Percentiles rank a stretch among this genome's conserved stretches.
Conservation (phyloP, 2,329 filamentous ascomycete species). For the Neopestalotiopsis rosae region DNA sequence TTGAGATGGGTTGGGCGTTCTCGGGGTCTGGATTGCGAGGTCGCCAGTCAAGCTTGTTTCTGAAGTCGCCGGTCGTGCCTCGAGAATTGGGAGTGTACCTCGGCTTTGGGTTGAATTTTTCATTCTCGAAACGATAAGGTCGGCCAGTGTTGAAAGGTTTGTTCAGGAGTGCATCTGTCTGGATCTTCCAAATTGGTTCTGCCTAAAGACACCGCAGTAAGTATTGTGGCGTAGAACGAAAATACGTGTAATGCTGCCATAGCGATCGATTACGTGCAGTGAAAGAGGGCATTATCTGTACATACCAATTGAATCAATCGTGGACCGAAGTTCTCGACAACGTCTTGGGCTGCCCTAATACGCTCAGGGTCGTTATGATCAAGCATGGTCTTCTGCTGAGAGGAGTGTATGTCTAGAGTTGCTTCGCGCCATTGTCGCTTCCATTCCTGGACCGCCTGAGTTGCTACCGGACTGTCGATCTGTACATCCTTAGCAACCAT, state of each 20-base stretch:
- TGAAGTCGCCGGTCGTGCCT: not conserved
- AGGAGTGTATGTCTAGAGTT: conserved; percentile 43
- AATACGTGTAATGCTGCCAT: not conserved
- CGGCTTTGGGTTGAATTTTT: not conserved
- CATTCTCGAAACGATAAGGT: not conserved
- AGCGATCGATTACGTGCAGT: not conserved
- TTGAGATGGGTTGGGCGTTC: not conserved
- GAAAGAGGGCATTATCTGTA: not conserved
- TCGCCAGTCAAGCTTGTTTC: not conserved
- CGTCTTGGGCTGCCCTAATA: not conserved
- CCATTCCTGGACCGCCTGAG: conserved; percentile 43
- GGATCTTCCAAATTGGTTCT: conserved; percentile 16
- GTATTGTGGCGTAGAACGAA: not conserved
- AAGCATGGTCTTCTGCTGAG: conserved; percentile 9
- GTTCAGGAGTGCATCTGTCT: conserved; percentile 5
- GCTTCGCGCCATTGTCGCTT: conserved; percentile 43
- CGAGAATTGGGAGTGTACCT: not conserved
- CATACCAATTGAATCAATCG: conserved; percentile 2
- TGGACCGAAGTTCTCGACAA: conserved; percentile 10
- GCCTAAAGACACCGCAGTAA: not conserved
- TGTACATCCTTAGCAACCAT: conserved; percentile 52
- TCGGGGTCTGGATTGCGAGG: not conserved
- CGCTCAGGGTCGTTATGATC: not conserved
- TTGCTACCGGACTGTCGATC: conserved; percentile 35
- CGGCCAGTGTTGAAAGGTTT: conserved; percentile 10